These are phyloP conservation scores for Botrytis cinerea DNA, from an alignment of 2,329 filamentous ascomycete genomes.

Conservation along the genomic window DNA sequence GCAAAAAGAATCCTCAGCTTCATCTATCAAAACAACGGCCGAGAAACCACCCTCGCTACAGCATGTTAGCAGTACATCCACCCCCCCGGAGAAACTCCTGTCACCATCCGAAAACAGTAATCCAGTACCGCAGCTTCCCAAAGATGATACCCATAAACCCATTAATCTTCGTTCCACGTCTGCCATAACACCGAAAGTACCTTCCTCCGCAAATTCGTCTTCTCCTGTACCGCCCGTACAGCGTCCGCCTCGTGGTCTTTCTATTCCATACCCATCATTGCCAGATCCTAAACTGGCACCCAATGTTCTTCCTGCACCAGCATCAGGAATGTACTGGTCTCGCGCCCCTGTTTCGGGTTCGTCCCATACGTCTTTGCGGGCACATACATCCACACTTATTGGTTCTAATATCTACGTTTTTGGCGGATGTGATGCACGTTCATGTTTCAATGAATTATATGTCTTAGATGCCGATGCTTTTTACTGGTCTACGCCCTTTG, in stretches of 20 bases:
- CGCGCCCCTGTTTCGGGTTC: slow-evolving; percentile 63
- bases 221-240: slow-evolving; percentile 36
- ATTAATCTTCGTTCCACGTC: slow-evolving; percentile 53
- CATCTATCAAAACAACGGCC: slow-evolving; percentile 30
- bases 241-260: slow-evolving; percentile 41
- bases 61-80: slow-evolving; percentile 29
- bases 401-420: slow-evolving; percentile 69
- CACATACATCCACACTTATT: slow-evolving; percentile 66
- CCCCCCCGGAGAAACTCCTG: slow-evolving; percentile 29
- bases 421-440: slow-evolving; percentile 65
- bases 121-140: slow-evolving; percentile 28
- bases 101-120: slow-evolving; percentile 30
- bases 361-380: slow-evolving; percentile 61
- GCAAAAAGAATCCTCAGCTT: slow-evolving; percentile 36
- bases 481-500: slow-evolving; percentile 66
- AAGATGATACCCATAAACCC: slow-evolving; percentile 44
- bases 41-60: slow-evolving; percentile 30
- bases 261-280: slow-evolving; percentile 58
- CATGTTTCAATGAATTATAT: slow-evolving; percentile 70
- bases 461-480: slow-evolving; percentile 70
- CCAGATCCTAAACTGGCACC: slow-evolving; percentile 57
- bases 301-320: slow-evolving; percentile 62
- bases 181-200: slow-evolving; percentile 39
- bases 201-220: slow-evolving; percentile 26
- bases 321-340: slow-evolving; percentile 74